Base-by-base conservation (phyloP, 768 basidiomycete species). In the Saitozyma podzolica region DNA sequence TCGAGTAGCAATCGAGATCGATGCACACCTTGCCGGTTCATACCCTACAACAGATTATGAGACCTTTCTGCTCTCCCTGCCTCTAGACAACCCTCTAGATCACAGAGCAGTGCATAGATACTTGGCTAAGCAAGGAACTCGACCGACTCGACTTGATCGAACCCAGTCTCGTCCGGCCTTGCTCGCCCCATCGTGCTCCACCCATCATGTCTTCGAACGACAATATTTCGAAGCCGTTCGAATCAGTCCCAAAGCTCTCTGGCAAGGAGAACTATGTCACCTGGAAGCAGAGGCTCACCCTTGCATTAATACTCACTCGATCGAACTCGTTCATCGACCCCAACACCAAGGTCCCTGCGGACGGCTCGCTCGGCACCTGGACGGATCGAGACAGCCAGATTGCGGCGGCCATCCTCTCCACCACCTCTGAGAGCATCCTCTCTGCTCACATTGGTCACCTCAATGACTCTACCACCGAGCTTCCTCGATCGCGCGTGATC, bases 201-300 rank as follows among this genome's bases (percentile, higher is more conserved):
- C 29, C 2, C 29, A 29, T 29, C 29, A 29, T 29, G 29, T 29
- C 29, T 29, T 29, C 29, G 53, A 14, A 17, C 29, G 56, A 57
- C 14, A 17, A 57, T 20, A 9, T 57, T 40, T 42, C 41, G 17
- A 57, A 57, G 43, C 45, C 56, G 41, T 57, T 57, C 45, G 56
- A 57, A 19, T 17, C 56, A 42, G 56, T 57, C 11, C 56, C 56
- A 17, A 57, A 57, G 45, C 56, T 57, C 9, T 42, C 45, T 42
- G 56, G 56, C 56, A 57, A 57, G 56, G 56, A 57, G 45, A 57
- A 57, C 45, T 57, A 42, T 57, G 40, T 57, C 39, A 17, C 19
- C 10, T 57, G 56, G 56, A 42, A 48, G 41, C 56, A 57, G 56
- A 42, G 56, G 39, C 19, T 57, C 56, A 57, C 56, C 45, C 19